These are phyloP conservation scores for Dendrobium catenatum DNA, from an alignment of 106 monocot genomes.

Conservation along the genomic window DNA sequence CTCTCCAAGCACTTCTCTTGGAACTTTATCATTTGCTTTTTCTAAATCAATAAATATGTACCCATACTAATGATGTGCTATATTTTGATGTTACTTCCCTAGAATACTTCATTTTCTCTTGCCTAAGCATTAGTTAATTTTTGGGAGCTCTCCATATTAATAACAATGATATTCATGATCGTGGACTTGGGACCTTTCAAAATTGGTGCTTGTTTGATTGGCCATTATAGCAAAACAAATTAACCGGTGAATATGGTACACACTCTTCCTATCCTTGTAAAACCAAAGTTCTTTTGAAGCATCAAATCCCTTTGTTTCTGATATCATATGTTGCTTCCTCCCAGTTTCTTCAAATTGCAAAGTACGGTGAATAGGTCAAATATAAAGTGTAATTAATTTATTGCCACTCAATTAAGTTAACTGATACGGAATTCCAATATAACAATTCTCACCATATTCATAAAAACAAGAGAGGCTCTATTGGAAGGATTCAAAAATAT, in stretches of 20 bases:
- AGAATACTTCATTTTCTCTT: neutral
- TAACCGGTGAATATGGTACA: neutral
- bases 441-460: neutral
- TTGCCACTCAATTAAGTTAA: neutral
- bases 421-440: neutral
- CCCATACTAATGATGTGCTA: no score
- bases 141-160: neutral
- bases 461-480: neutral
- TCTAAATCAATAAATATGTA: no score
- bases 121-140: neutral
- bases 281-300: neutral
- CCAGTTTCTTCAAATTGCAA: neutral
- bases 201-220: neutral
- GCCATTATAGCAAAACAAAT: neutral
- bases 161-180: neutral
- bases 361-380: neutral
- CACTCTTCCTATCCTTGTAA: neutral
- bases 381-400: neutral
- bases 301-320: neutral
- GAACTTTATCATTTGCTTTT: no score
- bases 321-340: neutral
- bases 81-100: neutral
- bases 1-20: no score
- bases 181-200: neutral
- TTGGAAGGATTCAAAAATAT: neutral